These are phyloP conservation scores for Ceratobasidium sp. DNA, from an alignment of 1,284 basidiomycete species.

Conservation along the genomic window DNA sequence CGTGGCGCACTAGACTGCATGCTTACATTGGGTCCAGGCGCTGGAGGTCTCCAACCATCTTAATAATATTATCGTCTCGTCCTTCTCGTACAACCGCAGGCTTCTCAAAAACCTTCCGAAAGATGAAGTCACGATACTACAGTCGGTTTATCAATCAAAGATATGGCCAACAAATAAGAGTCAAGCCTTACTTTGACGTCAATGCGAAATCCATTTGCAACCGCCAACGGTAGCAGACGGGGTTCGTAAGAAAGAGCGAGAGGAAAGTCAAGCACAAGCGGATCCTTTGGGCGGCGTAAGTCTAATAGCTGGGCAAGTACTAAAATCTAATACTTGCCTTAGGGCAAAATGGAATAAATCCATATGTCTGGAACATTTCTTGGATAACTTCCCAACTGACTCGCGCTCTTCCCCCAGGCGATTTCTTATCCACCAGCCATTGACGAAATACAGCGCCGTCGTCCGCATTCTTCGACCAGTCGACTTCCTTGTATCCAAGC, in stretches of 20 bases:
- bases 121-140: conserved; percentile 81
- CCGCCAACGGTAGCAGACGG: conserved; percentile 72
- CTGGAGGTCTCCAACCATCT: conserved; percentile 39
- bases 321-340: conserved; percentile 60
- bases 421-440: conserved; percentile 73
- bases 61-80: conserved; percentile 67
- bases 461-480: conserved; percentile 65
- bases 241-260: conserved; percentile 78
- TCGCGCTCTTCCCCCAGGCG: conserved; percentile 63
- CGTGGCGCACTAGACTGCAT: conserved; percentile 25
- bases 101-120: conserved; percentile 82
- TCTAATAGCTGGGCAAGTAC: neutral
- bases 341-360: conserved; percentile 79
- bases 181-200: conserved; percentile 67
- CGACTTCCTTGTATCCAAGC: conserved; percentile 30
- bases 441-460: conserved; percentile 70
- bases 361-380: conserved; percentile 73
- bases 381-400: conserved; percentile 70
- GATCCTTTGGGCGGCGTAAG: conserved; percentile 61
- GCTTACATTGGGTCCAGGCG: conserved; percentile 35
- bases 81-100: conserved; percentile 49
- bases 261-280: conserved; percentile 77
- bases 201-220: conserved; percentile 76
- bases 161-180: neutral
- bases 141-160: neutral